Evolutionary conservation across 2,329 filamentous ascomycete species (phyloP), one percentile per base, ranked within the genome.

Genomic region (Diplodia intermedia): DNA sequence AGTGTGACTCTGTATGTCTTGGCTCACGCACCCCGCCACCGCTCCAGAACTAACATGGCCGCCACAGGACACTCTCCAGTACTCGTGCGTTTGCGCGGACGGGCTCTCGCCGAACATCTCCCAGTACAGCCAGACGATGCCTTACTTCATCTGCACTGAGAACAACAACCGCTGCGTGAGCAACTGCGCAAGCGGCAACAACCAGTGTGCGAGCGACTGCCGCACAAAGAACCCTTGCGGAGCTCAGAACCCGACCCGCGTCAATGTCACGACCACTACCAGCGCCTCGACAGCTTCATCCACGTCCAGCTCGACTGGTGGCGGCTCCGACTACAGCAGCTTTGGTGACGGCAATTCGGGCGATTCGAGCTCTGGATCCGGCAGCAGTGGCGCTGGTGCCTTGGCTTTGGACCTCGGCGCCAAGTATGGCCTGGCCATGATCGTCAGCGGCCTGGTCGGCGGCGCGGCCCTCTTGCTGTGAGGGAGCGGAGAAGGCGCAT

Each of bases 111-210:
- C 91, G 72, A 93, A 94, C 80, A 80, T 92, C 60, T 88, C 89
- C 74, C 86, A 94, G 79, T 95, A 90, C 85, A 90, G 89, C 23
- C 85, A 92, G 73, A 94, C 91, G 1, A 83, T 95, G 31, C 91
- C 92, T 40, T 94, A 88, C 85, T 92, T 89, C 81, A 85, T 89
- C 73, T 95, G 91, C 85, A 85, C 84, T 56, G 85, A 90, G 79
- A 92, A 86, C 85, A 89, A 87, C 73, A 88, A 82, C 77, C 86
- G 92, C 79, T 93, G 90, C 77, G 88, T 90, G 14, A 75, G 71
- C 2, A 79, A 70, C 68, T 93, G 91, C 79, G 81, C 79, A 40
- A 61, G 15, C 20, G 76, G 80, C 71, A 82, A 89, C 79, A 84
- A 84, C 72, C 70, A 73, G n/a, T 93, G 91, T 77, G 78, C 85